These are phyloP conservation scores for Aspergillus fijiensis DNA, from an alignment of 2,329 filamentous ascomycete genomes.

Conservation along the genomic window DNA sequence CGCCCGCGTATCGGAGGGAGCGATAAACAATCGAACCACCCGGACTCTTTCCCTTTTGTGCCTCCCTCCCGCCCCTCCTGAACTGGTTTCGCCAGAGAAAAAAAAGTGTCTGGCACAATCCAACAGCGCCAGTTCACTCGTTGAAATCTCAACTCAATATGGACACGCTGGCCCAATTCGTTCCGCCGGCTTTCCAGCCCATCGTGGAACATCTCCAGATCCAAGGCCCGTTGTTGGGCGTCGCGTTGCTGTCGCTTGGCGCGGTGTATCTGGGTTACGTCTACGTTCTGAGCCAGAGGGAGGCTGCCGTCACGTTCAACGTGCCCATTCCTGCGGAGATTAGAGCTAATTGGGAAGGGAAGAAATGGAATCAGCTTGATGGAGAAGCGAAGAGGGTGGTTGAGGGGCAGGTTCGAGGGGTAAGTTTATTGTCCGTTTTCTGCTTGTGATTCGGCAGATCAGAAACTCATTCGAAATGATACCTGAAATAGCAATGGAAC, in stretches of 20 bases:
- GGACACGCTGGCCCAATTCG: constrained; percentile 23
- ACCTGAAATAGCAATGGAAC: constrained; percentile 36
- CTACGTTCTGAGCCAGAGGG: constrained; percentile 30
- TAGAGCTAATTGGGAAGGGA: constrained; percentile 29
- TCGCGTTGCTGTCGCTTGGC: constrained; percentile 31
- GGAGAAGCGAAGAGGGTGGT: constrained; percentile 36
- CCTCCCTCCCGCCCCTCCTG: neutral
- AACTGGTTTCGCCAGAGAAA: neutral
- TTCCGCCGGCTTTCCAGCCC: constrained; percentile 24
- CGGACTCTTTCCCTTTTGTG: neutral
- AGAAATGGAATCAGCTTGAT: constrained; percentile 38
- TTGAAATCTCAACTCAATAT: constrained; percentile 20
- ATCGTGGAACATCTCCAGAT: constrained; percentile 20
- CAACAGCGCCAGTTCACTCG: constrained; percentile 18
- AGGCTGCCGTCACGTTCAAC: constrained; percentile 39
- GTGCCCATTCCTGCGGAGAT: constrained; percentile 40
- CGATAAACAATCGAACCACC: constrained; percentile 22
- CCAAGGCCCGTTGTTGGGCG: constrained; percentile 24
- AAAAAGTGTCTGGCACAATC: constrained; percentile 3
- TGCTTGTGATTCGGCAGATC: no score
- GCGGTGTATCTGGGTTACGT: constrained; percentile 34
- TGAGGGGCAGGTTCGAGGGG: constrained; percentile 40
- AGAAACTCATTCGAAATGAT: neutral
- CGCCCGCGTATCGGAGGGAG: constrained; percentile 15
- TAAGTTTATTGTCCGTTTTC: constrained; percentile 24